These are phyloP conservation scores for Mortierella alpina DNA, from an alignment of 192 early-diverging fungal species.

Conservation along the genomic window DNA sequence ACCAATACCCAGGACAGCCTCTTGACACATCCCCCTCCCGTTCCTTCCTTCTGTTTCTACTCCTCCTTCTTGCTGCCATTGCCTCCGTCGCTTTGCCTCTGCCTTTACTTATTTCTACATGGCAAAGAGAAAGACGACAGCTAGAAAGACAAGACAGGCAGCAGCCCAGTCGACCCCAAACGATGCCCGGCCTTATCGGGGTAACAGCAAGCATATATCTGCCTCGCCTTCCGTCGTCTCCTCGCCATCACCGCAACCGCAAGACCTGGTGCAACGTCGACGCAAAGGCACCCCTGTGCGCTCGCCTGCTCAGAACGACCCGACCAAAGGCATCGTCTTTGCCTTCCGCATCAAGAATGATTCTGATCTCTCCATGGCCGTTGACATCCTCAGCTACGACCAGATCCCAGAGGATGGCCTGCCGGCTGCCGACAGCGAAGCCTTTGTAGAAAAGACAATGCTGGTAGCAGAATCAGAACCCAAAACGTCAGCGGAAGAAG, in stretches of 20 bases:
- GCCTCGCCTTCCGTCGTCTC: conserved; percentile 37
- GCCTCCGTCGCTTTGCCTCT: neutral
- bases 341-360: conserved; percentile 47
- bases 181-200: conserved; percentile 25
- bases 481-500: conserved; percentile 4
- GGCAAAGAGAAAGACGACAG: conserved; percentile 41
- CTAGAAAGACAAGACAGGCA: conserved; percentile 29
- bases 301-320: conserved; percentile 41
- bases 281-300: conserved; percentile 45
- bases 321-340: conserved; percentile 52
- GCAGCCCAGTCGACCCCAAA: neutral
- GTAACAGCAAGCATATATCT: conserved; percentile 29
- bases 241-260: conserved; percentile 48
- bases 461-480: neutral
- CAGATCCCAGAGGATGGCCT: conserved; percentile 17
- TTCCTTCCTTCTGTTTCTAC: neutral
- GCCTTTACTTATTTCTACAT: conserved; percentile 10
- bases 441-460: neutral
- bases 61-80: neutral
- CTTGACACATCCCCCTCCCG: neutral
- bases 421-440: neutral
- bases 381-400: conserved; percentile 52
- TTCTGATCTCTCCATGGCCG: conserved; percentile 51
- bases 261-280: conserved; percentile 43
- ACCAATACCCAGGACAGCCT: no score